Conservation (phyloP, 164 flowering plant species). For the Vitis rotundifolia region DNA sequence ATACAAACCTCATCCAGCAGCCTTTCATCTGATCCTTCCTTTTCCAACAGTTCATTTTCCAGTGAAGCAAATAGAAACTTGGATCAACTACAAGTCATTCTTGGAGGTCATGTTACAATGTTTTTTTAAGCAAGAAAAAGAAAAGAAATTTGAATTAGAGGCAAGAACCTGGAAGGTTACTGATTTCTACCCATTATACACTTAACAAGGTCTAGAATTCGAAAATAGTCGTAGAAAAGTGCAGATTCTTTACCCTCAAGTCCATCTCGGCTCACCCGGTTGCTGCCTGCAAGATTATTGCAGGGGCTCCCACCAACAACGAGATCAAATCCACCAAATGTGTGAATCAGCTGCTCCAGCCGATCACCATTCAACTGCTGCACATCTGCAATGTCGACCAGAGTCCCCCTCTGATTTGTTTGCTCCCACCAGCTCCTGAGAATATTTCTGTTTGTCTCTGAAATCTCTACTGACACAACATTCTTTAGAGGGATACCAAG, state of each 20-base stretch:
- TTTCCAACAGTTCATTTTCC: background rate
- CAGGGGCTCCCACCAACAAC: conserved; percentile 91
- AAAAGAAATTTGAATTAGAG: background rate
- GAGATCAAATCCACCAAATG: conserved; percentile 75
- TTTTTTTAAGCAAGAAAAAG: background rate
- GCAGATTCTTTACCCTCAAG: conserved; percentile 83
- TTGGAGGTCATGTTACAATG: background rate
- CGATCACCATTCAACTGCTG: conserved; percentile 40
- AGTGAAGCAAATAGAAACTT: background rate
- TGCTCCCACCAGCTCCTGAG: conserved; percentile 89
- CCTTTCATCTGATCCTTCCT: background rate
- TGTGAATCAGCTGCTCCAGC: conserved; percentile 44
- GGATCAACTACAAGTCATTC: background rate
- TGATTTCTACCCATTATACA: conserved; percentile 32
- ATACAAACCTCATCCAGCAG: too few species aligned
- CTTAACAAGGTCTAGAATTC: conserved; percentile 65
- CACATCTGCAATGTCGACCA: conserved; percentile 61
- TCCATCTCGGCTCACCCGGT: conserved; percentile 74
- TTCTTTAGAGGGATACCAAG: conserved; percentile 76
- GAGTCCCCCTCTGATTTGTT: conserved; percentile 68
- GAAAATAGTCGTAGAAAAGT: conserved; percentile 67
- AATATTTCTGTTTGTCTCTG: conserved; percentile 70
- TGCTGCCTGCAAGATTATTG: conserved; percentile 83
- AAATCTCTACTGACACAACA: conserved; percentile 84
- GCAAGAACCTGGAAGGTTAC: conserved; percentile 6